phyloP scores from a whole-genome alignment of 176 grass and related monocot genomes.

The Lolium perenne region DNA sequence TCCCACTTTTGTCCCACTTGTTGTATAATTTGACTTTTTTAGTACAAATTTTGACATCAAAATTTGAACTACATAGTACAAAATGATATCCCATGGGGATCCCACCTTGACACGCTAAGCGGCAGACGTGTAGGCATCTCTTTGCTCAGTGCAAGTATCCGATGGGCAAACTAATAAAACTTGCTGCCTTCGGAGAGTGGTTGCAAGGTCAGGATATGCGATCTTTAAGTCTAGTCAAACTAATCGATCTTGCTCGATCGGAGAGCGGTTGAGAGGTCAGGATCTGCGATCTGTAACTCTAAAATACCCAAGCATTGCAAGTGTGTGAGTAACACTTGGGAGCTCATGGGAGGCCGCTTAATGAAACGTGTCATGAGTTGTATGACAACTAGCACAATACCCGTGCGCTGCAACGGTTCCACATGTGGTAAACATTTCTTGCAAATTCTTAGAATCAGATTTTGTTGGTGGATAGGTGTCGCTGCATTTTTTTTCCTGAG shows the following conservation, averaged over 20 bases:
- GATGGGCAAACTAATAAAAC: not conserved
- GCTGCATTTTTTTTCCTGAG: no score
- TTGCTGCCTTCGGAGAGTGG: not conserved
- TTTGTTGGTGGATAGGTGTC: no score
- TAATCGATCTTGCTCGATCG: constrained; percentile 14
- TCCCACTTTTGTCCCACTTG: no score
- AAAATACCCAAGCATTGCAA: not conserved
- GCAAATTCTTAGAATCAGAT: no score
- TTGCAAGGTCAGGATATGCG: not conserved
- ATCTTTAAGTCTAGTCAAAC: not conserved
- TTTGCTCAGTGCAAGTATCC: not conserved
- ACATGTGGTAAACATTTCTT: no score
- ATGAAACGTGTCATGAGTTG: not conserved
- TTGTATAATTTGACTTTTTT: no score
- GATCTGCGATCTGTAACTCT: not conserved
- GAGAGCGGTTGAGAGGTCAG: constrained; percentile 24
- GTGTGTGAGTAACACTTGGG: not conserved
- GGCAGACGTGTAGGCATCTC: not conserved
- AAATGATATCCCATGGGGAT: no score
- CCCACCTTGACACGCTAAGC: no score
- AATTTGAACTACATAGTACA: no score
- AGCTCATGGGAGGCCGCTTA: not conserved
- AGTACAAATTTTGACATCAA: no score
- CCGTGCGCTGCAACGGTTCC: no score
- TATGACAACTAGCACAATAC: no score